Evolutionary conservation across 768 basidiomycete genomes (phyloP).

Genomic region (Nidula microcarpa): DNA sequence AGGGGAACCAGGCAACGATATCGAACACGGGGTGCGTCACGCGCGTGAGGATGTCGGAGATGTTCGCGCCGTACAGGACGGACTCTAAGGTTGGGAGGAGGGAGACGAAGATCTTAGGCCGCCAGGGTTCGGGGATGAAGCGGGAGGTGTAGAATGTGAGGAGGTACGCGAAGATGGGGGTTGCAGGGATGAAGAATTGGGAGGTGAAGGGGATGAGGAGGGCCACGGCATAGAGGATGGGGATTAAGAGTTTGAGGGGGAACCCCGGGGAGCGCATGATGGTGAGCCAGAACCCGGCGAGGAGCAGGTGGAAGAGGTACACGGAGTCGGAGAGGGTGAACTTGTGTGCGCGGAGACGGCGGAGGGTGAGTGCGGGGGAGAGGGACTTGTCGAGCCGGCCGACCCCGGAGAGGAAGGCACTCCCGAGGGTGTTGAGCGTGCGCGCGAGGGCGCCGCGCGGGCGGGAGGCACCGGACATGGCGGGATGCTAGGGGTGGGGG

Average conservation of each 20-base stretch:
- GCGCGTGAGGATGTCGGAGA: conserved; percentile 93
- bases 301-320: conserved; percentile 61
- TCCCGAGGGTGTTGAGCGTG: conserved; percentile 17
- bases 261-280: conserved; percentile 70
- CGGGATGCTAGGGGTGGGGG: no score
- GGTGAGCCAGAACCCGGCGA: conserved; percentile 67
- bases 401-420: conserved; percentile 59
- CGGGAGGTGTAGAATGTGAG: conserved; percentile 83
- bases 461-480: not conserved
- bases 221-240: conserved; percentile 61
- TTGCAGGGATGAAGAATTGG: conserved; percentile 89
- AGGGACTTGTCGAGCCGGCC: conserved; percentile 73
- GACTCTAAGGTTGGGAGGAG: conserved; percentile 93
- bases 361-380: conserved; percentile 64
- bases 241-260: conserved; percentile 75
- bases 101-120: conserved; percentile 87
- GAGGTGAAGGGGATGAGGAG: conserved; percentile 83
- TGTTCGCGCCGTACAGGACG: conserved; percentile 95
- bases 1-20: conserved; percentile 93
- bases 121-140: conserved; percentile 73
- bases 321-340: conserved; percentile 56
- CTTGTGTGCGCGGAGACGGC: conserved; percentile 51
- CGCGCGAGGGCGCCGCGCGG: conserved; percentile 13
- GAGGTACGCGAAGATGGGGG: conserved; percentile 83
- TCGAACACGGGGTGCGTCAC: conserved; percentile 93